Percentiles rank a stretch among this genome's conserved stretches.
phyloP scores from a whole-genome alignment of 1,284 basidiomycete genomes.

The Cutaneotrichosporon spelunceum region DNA sequence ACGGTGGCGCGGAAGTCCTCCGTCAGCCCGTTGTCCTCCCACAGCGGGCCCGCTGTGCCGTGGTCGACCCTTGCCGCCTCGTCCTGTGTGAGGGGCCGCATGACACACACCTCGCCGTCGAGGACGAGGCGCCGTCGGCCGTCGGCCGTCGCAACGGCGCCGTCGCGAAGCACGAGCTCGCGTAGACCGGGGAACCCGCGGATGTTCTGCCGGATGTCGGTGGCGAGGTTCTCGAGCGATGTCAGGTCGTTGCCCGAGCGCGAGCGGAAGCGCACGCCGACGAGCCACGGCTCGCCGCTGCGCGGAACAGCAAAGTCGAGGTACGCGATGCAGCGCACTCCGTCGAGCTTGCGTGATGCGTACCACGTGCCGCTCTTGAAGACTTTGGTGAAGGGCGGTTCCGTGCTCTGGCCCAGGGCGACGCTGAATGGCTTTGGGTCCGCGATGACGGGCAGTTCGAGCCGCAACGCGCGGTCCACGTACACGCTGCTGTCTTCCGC shows the following conservation, averaged over 20 bases:
- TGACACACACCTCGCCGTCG: conserved; percentile 49
- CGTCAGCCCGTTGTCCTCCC: conserved; percentile 29
- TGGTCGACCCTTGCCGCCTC: conserved; percentile 7
- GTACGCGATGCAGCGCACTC: conserved; percentile 40
- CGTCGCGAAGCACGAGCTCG: conserved; percentile 25
- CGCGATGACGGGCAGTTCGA: background rate
- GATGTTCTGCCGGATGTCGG: conserved; percentile 10
- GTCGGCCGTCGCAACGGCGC: background rate
- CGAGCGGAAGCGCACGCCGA: conserved; percentile 31
- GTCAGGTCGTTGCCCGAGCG: conserved; percentile 39
- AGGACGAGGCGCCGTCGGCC: conserved; percentile 42
- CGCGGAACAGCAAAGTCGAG: conserved; percentile 36
- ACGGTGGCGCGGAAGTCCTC: conserved; percentile 47
- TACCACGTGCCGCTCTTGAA: conserved; percentile 34
- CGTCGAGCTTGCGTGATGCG: conserved; percentile 49
- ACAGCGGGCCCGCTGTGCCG: conserved; percentile 15
- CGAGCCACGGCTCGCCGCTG: conserved; percentile 10
- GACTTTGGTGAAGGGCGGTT: conserved; percentile 27
- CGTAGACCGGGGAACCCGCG: conserved; percentile 17
- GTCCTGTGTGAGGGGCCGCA: conserved; percentile 17
- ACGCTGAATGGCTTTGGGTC: conserved; percentile 28
- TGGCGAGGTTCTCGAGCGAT: conserved; percentile 31
- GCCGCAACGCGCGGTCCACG: too few species aligned
- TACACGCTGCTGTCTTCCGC: too few species aligned
- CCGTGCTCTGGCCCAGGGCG: conserved; percentile 39